Evolutionary conservation across 495 filamentous ascomycete genomes (phyloP).

Genomic region (Tuber microsphaerosporum): DNA sequence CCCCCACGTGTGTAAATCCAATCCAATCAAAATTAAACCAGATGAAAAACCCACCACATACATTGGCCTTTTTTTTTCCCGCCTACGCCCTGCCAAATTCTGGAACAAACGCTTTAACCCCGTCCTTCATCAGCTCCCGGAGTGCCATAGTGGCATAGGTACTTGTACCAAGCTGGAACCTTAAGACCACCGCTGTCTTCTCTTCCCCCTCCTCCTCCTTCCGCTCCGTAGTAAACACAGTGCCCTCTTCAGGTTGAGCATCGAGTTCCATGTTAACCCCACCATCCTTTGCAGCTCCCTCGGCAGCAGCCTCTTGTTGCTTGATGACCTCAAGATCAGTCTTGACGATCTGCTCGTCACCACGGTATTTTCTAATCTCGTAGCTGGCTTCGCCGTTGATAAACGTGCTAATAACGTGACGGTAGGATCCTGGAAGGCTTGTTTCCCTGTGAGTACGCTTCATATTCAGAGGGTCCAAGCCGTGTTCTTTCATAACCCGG

Average conservation of each 20-base stretch:
- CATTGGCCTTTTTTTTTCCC: too few relatives aligned
- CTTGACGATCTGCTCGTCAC: slow-evolving; percentile 73
- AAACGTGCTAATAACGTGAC: slow-evolving; percentile 70
- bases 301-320: slow-evolving; percentile 21
- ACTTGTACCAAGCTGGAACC: slow-evolving; percentile 73
- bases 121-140: slow-evolving; percentile 69
- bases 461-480: slow-evolving; percentile 83
- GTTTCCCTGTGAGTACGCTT: slow-evolving; percentile 73
- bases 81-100: slow-evolving; percentile 48
- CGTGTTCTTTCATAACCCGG: slow-evolving; percentile 73
- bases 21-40: too few relatives aligned
- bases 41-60: too few relatives aligned
- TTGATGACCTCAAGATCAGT: slow-evolving; percentile 66
- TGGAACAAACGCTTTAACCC: slow-evolving; percentile 57
- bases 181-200: slow-evolving; percentile 58
- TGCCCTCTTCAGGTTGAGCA: slow-evolving; percentile 39
- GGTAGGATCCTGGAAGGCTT: slow-evolving; percentile 80
- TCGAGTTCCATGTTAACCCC: slow-evolving; percentile 30
- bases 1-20: too few relatives aligned
- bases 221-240: slow-evolving; percentile 20
- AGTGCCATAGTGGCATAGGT: slow-evolving; percentile 94
- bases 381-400: slow-evolving; percentile 49
- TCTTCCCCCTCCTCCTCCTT: slow-evolving; percentile 20
- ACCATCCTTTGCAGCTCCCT: slow-evolving; percentile 5
- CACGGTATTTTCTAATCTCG: slow-evolving; percentile 60